phyloP scores from a whole-genome alignment of 2,329 filamentous ascomycete species.

The Arthrobotrys pseudoclavata region DNA sequence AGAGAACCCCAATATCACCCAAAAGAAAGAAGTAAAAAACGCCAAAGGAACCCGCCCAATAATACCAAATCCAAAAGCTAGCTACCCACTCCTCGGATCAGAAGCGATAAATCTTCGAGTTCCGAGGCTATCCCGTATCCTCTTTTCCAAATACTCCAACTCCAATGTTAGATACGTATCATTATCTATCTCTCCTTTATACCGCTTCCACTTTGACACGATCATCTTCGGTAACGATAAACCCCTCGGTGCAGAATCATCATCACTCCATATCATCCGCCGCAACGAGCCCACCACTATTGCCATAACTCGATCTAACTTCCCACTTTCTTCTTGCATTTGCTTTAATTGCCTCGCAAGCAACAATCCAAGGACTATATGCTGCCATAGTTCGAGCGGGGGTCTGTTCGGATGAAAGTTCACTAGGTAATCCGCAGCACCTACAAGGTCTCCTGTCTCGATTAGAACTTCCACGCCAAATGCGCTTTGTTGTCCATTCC shows the following conservation, averaged over 20 bases:
- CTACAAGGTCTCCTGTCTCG: not conserved
- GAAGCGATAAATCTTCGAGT: not conserved
- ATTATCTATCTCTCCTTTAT: not conserved
- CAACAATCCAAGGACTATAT: slow-evolving; percentile 6
- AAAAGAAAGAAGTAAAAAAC: not conserved
- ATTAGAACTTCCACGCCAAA: slow-evolving; percentile 21
- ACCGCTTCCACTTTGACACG: not conserved
- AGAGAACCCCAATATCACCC: not conserved
- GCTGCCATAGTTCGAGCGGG: not conserved
- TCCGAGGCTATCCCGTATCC: not conserved
- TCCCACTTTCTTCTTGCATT: not conserved
- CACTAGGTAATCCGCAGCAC: slow-evolving; percentile 1
- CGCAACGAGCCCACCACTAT: not conserved
- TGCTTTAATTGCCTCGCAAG: slow-evolving; percentile 1
- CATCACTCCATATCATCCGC: not conserved
- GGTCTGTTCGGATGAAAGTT: not conserved
- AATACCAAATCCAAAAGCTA: not conserved
- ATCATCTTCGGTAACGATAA: not conserved
- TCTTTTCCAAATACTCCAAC: slow-evolving; percentile 3
- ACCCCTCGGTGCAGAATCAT: no score
- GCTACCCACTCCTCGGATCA: not conserved
- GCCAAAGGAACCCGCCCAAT: not conserved
- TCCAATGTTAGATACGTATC: not conserved
- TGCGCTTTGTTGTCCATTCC: slow-evolving; percentile 3
- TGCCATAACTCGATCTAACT: slow-evolving; percentile 6